These are phyloP conservation scores for Leishmania braziliensis DNA, from an alignment of 208 protist species.

Conservation along the genomic window DNA sequence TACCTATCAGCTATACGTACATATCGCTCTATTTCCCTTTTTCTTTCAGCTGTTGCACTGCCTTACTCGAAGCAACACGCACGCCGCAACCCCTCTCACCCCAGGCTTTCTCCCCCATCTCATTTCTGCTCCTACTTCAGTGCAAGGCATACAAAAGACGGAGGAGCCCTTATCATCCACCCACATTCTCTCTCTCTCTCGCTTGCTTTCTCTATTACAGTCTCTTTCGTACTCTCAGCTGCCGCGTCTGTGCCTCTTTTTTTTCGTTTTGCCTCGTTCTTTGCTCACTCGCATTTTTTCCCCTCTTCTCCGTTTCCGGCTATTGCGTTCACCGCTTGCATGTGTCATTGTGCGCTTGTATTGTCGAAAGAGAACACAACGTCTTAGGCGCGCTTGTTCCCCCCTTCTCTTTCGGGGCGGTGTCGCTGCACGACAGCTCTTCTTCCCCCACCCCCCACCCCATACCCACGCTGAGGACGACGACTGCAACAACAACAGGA, in stretches of 20 bases:
- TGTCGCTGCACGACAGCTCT: not conserved
- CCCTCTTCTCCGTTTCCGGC: not conserved
- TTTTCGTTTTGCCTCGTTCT: not conserved
- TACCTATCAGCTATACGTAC: not conserved
- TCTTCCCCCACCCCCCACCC: too few relatives aligned
- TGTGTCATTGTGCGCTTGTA: not conserved
- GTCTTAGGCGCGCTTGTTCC: not conserved
- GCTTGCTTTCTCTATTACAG: not conserved
- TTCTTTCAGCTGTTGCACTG: not conserved
- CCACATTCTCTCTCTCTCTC: not conserved
- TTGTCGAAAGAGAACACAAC: not conserved
- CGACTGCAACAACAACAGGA: not conserved
- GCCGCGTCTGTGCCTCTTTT: not conserved
- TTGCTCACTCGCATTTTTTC: constrained; percentile 10
- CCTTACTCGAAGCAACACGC: not conserved
- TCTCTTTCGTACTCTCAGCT: not conserved
- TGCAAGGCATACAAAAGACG: not conserved
- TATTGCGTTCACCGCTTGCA: not conserved
- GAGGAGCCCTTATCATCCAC: not conserved
- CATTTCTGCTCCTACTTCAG: constrained; percentile 3
- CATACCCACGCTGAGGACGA: not conserved
- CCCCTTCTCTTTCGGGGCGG: too few relatives aligned
- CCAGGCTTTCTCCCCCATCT: not conserved
- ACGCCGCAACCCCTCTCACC: not conserved
- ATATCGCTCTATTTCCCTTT: not conserved